phyloP scores from a whole-genome alignment of 495 filamentous ascomycete species.

The Neurospora sublineolata region DNA sequence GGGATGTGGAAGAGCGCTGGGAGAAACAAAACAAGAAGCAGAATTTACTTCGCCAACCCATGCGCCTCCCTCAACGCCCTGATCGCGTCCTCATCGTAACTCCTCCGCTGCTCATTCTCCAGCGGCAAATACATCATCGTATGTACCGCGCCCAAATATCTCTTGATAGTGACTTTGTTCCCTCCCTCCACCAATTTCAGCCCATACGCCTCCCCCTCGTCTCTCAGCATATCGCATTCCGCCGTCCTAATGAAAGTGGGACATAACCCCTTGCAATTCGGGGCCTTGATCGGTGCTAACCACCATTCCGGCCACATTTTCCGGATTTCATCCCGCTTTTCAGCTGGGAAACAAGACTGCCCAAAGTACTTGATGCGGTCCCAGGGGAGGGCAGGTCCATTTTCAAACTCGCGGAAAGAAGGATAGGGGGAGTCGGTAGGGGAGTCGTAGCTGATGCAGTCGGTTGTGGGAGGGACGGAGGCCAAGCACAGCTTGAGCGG shows the following conservation, averaged over 20 bases:
- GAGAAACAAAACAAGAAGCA: neutral
- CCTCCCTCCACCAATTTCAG: constrained; percentile 34
- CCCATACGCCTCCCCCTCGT: constrained; percentile 43
- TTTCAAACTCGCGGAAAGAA: constrained; percentile 33
- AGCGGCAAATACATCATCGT: constrained; percentile 36
- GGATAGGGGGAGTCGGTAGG: constrained; percentile 34
- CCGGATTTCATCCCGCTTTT: constrained; percentile 10
- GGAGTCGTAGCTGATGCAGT: constrained; percentile 25
- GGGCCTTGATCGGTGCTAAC: constrained; percentile 27
- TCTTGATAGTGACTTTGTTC: constrained; percentile 33
- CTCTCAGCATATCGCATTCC: constrained; percentile 37
- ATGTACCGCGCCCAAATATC: constrained; percentile 38
- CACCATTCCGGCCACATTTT: constrained; percentile 27
- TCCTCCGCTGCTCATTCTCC: constrained; percentile 17
- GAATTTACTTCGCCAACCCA: constrained; percentile 2
- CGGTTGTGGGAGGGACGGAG: constrained; percentile 31
- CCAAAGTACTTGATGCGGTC: constrained; percentile 37
- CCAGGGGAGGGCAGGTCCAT: constrained; percentile 38
- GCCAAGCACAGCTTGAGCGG: constrained; percentile 31
- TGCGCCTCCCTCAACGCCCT: constrained; percentile 23
- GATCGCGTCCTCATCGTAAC: constrained; percentile 25
- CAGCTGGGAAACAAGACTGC: constrained; percentile 16
- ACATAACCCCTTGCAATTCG: constrained; percentile 30
- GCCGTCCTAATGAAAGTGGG: constrained; percentile 39
- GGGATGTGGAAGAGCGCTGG: neutral